Percentiles rank a stretch among this genome's conserved stretches.
phyloP scores from a whole-genome alignment of 2,329 filamentous ascomycete species.

The Xylariaceae sp. region DNA sequence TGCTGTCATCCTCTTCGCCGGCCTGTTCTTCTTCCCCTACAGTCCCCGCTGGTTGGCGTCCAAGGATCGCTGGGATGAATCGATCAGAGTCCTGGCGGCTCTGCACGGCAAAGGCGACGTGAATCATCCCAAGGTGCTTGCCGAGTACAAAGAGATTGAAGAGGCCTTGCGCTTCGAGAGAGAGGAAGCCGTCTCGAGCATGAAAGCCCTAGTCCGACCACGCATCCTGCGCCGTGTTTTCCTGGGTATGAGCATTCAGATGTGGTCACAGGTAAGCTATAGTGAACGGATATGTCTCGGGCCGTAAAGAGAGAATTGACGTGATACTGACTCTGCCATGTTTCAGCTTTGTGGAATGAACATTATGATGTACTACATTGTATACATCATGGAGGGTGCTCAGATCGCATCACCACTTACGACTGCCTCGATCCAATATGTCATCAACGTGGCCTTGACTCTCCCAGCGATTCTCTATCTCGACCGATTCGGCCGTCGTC shows the following conservation, averaged over 20 bases:
- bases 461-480: slow-evolving; percentile 56
- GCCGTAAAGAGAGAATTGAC: neutral
- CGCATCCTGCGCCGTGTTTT: slow-evolving; percentile 51
- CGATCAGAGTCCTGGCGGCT: slow-evolving; percentile 49
- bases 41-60: slow-evolving; percentile 67
- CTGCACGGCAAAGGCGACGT: slow-evolving; percentile 54
- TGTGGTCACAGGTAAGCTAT: slow-evolving; percentile 46
- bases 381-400: slow-evolving; percentile 55
- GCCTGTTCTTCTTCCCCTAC: slow-evolving; percentile 56
- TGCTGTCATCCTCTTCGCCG: slow-evolving; percentile 46
- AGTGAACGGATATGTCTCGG: neutral
- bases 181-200: slow-evolving; percentile 45
- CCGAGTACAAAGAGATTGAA: slow-evolving; percentile 57
- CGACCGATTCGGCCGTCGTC: slow-evolving; percentile 54
- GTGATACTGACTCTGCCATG: slow-evolving; percentile 1
- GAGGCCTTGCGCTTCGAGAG: slow-evolving; percentile 50
- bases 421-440: slow-evolving; percentile 58
- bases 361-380: slow-evolving; percentile 56
- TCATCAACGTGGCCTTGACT: slow-evolving; percentile 58
- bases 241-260: slow-evolving; percentile 53
- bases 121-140: slow-evolving; percentile 54
- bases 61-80: slow-evolving; percentile 63
- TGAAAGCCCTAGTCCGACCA: slow-evolving; percentile 42
- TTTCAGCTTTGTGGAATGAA: slow-evolving; percentile 45
- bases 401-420: slow-evolving; percentile 51